A percentile compares a stretch with the other conserved stretches of the same genome.
Conservation (phyloP, 352 stramenopile genomes). For the Pythium folliculosum region DNA sequence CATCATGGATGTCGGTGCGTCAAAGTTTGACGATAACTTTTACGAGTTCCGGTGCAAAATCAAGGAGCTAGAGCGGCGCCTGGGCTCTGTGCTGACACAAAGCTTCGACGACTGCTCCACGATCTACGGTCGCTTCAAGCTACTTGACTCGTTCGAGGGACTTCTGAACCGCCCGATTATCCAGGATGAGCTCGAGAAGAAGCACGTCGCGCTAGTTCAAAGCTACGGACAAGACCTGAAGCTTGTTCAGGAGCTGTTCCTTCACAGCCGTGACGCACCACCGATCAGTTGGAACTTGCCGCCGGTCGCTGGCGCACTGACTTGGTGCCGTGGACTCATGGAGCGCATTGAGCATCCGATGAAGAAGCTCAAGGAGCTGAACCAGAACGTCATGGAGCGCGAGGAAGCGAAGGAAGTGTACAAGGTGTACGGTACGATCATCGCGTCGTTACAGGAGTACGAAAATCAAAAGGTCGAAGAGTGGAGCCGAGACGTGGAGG, state of each 20-base stretch:
- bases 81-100: slow-evolving; percentile 96
- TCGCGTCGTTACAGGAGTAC: slow-evolving; percentile 96
- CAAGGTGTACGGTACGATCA: slow-evolving; percentile 96
- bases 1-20: slow-evolving; percentile 97
- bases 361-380: slow-evolving; percentile 95
- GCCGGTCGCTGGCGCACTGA: slow-evolving; percentile 93
- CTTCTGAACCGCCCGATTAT: slow-evolving; percentile 95
- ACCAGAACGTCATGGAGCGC: slow-evolving; percentile 96
- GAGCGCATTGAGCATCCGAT: slow-evolving; percentile 97
- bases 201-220: slow-evolving; percentile 96
- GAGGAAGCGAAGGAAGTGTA: slow-evolving; percentile 98
- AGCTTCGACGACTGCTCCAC: slow-evolving; percentile 98
- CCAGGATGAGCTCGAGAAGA: slow-evolving; percentile 97
- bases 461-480: slow-evolving; percentile 97
- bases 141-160: slow-evolving; percentile 97
- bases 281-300: slow-evolving; percentile 96
- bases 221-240: slow-evolving; percentile 96
- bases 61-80: slow-evolving; percentile 96
- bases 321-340: slow-evolving; percentile 95
- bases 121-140: slow-evolving; percentile 97
- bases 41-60: slow-evolving; percentile 97
- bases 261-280: slow-evolving; percentile 91
- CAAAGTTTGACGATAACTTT: slow-evolving; percentile 98
- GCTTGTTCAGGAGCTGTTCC: slow-evolving; percentile 96
- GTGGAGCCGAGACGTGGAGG: slow-evolving; percentile 95